A percentile compares a stretch with the other conserved stretches of the same genome.
phyloP scores from a whole-genome alignment of 108 stramenopile species.

The Cyclotella kingstonii region DNA sequence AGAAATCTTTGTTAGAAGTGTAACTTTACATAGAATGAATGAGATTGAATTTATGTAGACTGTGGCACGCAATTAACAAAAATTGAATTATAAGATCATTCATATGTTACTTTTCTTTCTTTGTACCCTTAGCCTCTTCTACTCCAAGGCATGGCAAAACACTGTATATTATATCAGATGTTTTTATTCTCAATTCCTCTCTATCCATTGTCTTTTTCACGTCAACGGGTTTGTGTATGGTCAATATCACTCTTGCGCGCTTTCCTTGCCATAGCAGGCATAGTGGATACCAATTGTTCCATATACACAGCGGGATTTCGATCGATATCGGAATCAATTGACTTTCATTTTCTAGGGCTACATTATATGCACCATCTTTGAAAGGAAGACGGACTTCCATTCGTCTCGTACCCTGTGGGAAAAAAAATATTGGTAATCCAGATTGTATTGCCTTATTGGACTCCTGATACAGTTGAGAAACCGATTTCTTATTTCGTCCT shows the following conservation, averaged over 20 bases:
- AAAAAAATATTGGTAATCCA: constrained; percentile 81
- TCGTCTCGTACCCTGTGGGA: constrained; percentile 82
- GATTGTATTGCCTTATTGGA: constrained; percentile 64
- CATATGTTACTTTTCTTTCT: constrained; percentile 21
- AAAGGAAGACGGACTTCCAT: constrained; percentile 74
- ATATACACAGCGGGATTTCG: constrained; percentile 64
- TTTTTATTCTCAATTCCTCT: constrained; percentile 65
- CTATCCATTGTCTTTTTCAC: constrained; percentile 51
- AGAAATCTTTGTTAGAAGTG: no score
- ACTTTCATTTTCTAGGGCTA: constrained; percentile 61
- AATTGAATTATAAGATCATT: neutral
- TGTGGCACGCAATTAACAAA: no score
- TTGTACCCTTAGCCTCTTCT: constrained; percentile 29
- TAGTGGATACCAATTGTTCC: constrained; percentile 80
- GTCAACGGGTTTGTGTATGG: constrained; percentile 61
- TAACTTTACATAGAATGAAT: no score
- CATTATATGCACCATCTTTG: constrained; percentile 80
- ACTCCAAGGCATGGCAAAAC: constrained; percentile 55
- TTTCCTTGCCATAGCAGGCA: constrained; percentile 43
- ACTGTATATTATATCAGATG: constrained; percentile 69
- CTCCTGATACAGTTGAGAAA: constrained; percentile 62
- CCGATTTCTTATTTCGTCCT: constrained; percentile 51
- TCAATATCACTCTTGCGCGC: constrained; percentile 51
- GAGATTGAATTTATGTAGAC: no score
- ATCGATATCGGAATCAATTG: constrained; percentile 69